Evolutionary conservation across 352 stramenopile species (phyloP).

Genomic region (Stephanocyclus meneghinianus): DNA sequence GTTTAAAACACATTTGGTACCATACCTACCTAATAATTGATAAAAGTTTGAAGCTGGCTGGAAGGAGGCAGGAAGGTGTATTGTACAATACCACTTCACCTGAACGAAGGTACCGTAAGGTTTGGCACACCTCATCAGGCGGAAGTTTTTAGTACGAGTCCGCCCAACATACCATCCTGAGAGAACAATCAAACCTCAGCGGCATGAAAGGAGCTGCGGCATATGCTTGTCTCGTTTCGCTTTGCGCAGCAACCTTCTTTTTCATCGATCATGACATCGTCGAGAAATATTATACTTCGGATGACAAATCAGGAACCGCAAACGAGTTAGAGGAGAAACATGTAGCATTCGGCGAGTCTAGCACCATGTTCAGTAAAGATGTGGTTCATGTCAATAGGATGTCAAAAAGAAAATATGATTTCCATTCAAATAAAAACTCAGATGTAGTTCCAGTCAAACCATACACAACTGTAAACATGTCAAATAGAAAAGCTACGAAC

Average conservation of each 20-base stretch:
- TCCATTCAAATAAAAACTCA: no score
- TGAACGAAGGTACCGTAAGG: no score
- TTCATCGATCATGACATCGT: background rate
- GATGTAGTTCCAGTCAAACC: background rate
- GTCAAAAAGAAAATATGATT: conserved; percentile 11
- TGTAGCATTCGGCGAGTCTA: no score
- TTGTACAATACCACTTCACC: no score
- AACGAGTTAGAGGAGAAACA: no score
- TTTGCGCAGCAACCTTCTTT: background rate
- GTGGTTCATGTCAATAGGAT: conserved; percentile 1
- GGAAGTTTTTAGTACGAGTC: no score
- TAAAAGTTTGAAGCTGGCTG: no score
- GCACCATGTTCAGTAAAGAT: no score
- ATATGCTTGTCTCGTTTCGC: background rate
- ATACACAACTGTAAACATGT: background rate
- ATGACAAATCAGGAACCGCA: background rate
- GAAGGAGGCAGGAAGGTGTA: no score
- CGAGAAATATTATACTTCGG: background rate
- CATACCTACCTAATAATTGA: no score
- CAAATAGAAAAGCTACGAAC: background rate
- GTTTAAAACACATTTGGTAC: no score
- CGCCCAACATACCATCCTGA: background rate
- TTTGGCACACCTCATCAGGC: no score
- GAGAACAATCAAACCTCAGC: background rate
- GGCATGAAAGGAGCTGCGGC: conserved; percentile 1